phyloP scores from a whole-genome alignment of 306 rosid genomes.

The Begonia loranthoides region DNA sequence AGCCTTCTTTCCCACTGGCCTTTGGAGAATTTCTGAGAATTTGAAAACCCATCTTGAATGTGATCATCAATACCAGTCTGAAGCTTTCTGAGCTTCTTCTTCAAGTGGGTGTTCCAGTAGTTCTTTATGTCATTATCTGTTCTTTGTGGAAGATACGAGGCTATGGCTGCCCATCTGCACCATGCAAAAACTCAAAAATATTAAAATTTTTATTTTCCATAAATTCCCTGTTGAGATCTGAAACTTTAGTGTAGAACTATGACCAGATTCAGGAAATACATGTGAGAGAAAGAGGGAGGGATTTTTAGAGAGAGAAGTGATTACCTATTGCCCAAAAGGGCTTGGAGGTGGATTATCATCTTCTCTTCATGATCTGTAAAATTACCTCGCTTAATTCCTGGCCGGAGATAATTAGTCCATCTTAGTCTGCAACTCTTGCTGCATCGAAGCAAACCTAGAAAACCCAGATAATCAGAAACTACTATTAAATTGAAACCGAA shows the following conservation, averaged over 20 bases:
- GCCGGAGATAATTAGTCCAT: conserved; percentile 68
- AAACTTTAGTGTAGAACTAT: not conserved
- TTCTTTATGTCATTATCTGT: conserved; percentile 60
- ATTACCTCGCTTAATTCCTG: conserved; percentile 60
- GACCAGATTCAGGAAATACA: not conserved
- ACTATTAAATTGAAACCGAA: not conserved
- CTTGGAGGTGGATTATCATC: conserved; percentile 60
- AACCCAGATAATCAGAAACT: not conserved
- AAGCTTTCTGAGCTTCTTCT: conserved; percentile 30
- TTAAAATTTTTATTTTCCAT: not conserved
- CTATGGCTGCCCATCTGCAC: conserved; percentile 71
- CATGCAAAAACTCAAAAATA: not conserved
- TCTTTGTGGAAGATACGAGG: conserved; percentile 55
- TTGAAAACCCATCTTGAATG: conserved; percentile 5
- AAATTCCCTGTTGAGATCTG: not conserved
- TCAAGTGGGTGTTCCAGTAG: conserved; percentile 58
- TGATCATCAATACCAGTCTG: conserved; percentile 11
- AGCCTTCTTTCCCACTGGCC: conserved; percentile 97
- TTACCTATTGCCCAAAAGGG: conserved; percentile 57
- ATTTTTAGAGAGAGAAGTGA: not conserved
- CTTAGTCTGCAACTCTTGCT: conserved; percentile 60
- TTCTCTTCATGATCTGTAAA: conserved; percentile 58
- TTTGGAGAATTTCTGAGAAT: conserved; percentile 24
- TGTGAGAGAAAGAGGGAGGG: not conserved
- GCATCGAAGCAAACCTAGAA: conserved; percentile 51